Evolutionary conservation across 345 rosid genomes (phyloP).

Genomic region (Schrenkiella parvula): DNA sequence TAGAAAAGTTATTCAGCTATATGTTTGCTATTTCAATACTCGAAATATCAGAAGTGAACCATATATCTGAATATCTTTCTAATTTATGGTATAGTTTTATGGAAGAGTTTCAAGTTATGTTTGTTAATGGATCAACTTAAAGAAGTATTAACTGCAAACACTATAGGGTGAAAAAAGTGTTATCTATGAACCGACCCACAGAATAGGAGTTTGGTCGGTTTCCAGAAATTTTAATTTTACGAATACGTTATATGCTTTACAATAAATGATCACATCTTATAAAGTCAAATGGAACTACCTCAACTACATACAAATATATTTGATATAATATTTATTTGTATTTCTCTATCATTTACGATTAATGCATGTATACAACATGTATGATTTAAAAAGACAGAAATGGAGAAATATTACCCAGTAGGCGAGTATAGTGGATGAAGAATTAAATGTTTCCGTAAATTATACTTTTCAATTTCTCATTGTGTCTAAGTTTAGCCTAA

Average conservation of each 20-base stretch:
- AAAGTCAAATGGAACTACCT: conserved; percentile 24
- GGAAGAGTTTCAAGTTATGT: conserved; percentile 11
- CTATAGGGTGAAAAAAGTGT: not conserved
- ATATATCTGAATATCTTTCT: not conserved
- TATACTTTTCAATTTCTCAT: not conserved
- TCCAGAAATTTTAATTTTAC: conserved; percentile 15
- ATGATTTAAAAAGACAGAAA: not conserved
- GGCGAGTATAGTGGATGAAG: not conserved
- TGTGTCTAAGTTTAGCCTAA: not conserved
- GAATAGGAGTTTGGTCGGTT: conserved; percentile 31
- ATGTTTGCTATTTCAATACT: not conserved
- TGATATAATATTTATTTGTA: not conserved
- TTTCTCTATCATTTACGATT: not conserved
- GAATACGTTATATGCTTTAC: not conserved
- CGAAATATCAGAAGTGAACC: not conserved
- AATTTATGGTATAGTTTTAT: not conserved
- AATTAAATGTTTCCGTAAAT: not conserved
- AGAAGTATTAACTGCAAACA: not conserved
- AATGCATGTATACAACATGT: not conserved
- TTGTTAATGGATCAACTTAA: conserved; percentile 3
- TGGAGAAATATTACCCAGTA: not conserved
- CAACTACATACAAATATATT: not conserved
- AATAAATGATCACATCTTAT: conserved; percentile 12
- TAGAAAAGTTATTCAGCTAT: not conserved
- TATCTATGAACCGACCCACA: conserved; percentile 21